phyloP scores from a whole-genome alignment of 805 yeast genomes.

The Cyberlindnera americana region DNA sequence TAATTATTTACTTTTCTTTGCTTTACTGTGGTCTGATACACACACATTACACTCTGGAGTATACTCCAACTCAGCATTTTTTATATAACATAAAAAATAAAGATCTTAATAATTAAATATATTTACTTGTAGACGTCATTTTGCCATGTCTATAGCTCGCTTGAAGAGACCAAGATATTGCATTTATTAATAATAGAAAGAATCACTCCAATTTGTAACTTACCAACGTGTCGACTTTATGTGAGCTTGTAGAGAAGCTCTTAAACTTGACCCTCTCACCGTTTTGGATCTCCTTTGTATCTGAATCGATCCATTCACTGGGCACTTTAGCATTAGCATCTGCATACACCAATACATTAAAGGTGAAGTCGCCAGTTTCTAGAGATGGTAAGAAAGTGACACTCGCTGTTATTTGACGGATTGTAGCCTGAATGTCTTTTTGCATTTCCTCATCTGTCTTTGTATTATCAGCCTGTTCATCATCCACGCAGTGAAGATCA shows the following conservation, averaged over 20 bases:
- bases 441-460: constrained; percentile 48
- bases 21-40: neutral
- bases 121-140: too few relatives aligned
- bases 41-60: neutral
- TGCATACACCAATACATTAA: constrained; percentile 81
- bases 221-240: constrained; percentile 71
- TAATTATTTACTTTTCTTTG: constrained; percentile 2
- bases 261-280: constrained; percentile 69
- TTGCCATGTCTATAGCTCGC: too few relatives aligned
- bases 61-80: neutral
- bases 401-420: constrained; percentile 85
- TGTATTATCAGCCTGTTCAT: constrained; percentile 6
- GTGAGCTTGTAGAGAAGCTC: constrained; percentile 62
- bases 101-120: neutral
- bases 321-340: constrained; percentile 68
- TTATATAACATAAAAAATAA: neutral
- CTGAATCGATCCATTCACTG: constrained; percentile 81
- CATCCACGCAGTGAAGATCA: constrained; percentile 39
- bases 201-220: constrained; percentile 31
- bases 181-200: too few relatives aligned
- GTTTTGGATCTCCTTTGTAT: constrained; percentile 51
- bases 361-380: constrained; percentile 61
- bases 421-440: constrained; percentile 75
- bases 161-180: too few relatives aligned
- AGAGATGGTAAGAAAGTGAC: constrained; percentile 81